Base-by-base conservation (phyloP, 2,329 filamentous ascomycete genomes). In the Phaeosphaeria sp. region DNA sequence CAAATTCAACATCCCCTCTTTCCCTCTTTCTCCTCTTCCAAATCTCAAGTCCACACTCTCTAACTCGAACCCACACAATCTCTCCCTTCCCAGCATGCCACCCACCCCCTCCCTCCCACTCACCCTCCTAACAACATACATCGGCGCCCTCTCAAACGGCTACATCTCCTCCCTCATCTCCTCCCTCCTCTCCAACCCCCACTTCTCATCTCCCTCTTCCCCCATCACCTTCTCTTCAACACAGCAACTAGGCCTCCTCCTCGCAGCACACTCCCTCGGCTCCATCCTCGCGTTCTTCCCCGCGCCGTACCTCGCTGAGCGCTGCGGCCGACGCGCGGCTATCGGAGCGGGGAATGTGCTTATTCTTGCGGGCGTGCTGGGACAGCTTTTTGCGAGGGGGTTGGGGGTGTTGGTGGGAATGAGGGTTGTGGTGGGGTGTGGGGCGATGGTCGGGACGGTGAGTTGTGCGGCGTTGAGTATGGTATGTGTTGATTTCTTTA, bases 211-310 rank as follows among this genome's bases (percentile, higher is more conserved):
- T 13, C 30, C 30, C 11, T 48, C 51, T 8, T 15, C 44, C 9
- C 51, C 59, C 20, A 47, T 67, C 18, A n/a, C 47, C 21, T 53
- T 1, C 51, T 62, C 39, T 58, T 58, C 6, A 36, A 36, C 30
- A 49, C 55, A 17, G 9, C 52, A 2, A 52, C 56, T 65, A 15
- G 63, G 62, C 18, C 44, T 67, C 6, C 60, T 65, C 13, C 53
- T 53, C 13, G 58, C 64, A 11, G 60, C 64, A 6, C 63, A 67
- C 2, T 53, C 64, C 13, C 44, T 64, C 13, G 64, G 63, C 30
- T 63, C 46, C 18, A 61, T 67, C 27, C 56, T 54, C 11, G 60
- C 64, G n/a, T 67, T 67, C 55, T 60, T 65, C 24, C 63, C 64
- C 13, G 59, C 64, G 22, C 63, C 63, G 1, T 65, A 56, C 60